Conservation (phyloP, 805 yeast species). For the Saccharomyces cerevisiae region DNA sequence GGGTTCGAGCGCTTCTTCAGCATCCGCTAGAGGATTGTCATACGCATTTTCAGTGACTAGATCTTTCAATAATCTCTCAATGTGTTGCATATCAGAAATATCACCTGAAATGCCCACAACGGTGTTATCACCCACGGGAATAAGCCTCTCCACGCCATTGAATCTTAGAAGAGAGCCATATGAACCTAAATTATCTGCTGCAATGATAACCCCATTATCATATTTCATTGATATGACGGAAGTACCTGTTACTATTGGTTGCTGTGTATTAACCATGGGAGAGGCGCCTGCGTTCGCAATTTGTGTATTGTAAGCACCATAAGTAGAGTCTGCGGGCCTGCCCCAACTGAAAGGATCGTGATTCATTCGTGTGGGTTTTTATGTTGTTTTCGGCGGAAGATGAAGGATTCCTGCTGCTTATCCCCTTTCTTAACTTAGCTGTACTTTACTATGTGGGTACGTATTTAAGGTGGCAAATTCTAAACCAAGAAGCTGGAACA, state of each 20-base stretch:
- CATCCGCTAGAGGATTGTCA: conserved; percentile 41
- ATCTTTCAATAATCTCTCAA: conserved; percentile 67
- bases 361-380: conserved; percentile 52
- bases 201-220: conserved; percentile 82
- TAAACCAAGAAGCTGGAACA: background rate
- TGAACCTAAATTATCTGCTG: conserved; percentile 90
- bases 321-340: conserved; percentile 74
- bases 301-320: conserved; percentile 69
- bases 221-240: conserved; percentile 89
- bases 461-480: conserved; percentile 1
- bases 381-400: background rate
- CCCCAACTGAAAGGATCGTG: conserved; percentile 97
- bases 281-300: conserved; percentile 61
- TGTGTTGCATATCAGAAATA: conserved; percentile 82
- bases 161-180: conserved; percentile 90
- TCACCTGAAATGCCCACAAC: conserved; percentile 94
- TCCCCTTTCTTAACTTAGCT: background rate
- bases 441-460: background rate
- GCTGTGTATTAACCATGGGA: conserved; percentile 83
- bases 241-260: conserved; percentile 93
- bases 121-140: conserved; percentile 76
- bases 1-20: conserved; percentile 66
- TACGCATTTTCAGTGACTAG: conserved; percentile 72
- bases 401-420: background rate
- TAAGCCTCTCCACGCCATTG: conserved; percentile 73